These are phyloP conservation scores for Populus alba DNA, from an alignment of 345 rosid genomes.

Conservation along the genomic window DNA sequence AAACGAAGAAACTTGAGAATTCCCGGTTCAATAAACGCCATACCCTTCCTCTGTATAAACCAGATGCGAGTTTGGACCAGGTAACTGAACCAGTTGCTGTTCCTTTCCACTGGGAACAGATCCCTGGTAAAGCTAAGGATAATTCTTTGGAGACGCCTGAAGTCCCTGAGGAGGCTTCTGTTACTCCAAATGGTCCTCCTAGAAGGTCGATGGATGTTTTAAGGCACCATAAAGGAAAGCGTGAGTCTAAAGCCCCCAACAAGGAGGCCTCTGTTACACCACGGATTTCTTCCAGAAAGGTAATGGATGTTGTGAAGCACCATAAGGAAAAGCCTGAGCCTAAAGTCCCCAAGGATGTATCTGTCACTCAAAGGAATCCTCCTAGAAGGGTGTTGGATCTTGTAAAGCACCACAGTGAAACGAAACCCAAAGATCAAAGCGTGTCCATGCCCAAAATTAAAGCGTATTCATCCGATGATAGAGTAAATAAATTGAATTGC, in stretches of 20 bases:
- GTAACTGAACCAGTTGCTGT: slow-evolving; percentile 74
- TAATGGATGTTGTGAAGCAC: neutral
- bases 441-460: slow-evolving; percentile 7
- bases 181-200: slow-evolving; percentile 44
- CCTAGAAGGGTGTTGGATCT: slow-evolving; percentile 34
- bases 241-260: neutral
- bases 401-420: slow-evolving; percentile 25
- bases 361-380: slow-evolving; percentile 41
- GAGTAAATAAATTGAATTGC: slow-evolving; percentile 20
- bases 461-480: slow-evolving; percentile 5
- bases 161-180: slow-evolving; percentile 18
- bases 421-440: slow-evolving; percentile 19
- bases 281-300: neutral
- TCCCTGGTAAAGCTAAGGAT: slow-evolving; percentile 68
- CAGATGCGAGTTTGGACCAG: slow-evolving; percentile 47
- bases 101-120: slow-evolving; percentile 84
- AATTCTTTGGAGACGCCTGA: slow-evolving; percentile 9
- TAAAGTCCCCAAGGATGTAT: slow-evolving; percentile 14
- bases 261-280: neutral
- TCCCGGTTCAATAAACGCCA: slow-evolving; percentile 24
- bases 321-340: slow-evolving; percentile 13
- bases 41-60: slow-evolving; percentile 23
- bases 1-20: slow-evolving; percentile 27
- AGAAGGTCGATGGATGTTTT: slow-evolving; percentile 28
- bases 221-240: slow-evolving; percentile 27